These are phyloP conservation scores for Orbilia blumenaviensis DNA, from an alignment of 2,329 filamentous ascomycete genomes.

Conservation along the genomic window DNA sequence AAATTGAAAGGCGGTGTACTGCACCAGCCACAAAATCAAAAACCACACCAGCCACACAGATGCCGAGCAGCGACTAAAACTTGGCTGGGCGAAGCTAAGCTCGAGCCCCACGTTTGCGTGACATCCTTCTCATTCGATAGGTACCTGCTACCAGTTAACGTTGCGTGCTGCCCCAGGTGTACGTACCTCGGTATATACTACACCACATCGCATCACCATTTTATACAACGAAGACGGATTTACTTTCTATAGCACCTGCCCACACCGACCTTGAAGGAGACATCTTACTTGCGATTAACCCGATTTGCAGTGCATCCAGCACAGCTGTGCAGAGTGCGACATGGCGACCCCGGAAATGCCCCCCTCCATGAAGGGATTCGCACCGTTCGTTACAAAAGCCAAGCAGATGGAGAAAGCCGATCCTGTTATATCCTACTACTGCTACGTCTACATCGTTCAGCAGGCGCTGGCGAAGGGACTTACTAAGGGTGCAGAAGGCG, in stretches of 20 bases:
- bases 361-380: slow-evolving; percentile 77
- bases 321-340: too few species aligned
- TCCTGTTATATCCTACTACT: slow-evolving; percentile 94
- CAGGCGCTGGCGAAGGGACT: slow-evolving; percentile 82
- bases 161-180: too few species aligned
- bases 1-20: slow-evolving; percentile 37
- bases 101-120: slow-evolving; percentile 30
- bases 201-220: neutral
- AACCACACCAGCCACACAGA: slow-evolving; percentile 16
- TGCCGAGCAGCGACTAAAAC: slow-evolving; percentile 11
- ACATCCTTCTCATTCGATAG: neutral
- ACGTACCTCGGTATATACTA: too few species aligned
- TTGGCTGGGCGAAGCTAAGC: neutral
- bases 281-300: neutral
- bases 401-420: slow-evolving; percentile 83
- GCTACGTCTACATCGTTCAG: slow-evolving; percentile 91
- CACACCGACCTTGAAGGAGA: neutral
- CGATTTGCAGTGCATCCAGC: neutral
- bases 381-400: slow-evolving; percentile 83
- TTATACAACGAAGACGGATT: neutral
- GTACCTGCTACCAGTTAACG: too few species aligned
- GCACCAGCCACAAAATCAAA: slow-evolving; percentile 29
- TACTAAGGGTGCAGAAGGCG: slow-evolving; percentile 81
- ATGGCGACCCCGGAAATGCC: slow-evolving; percentile 78
- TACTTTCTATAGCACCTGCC: neutral